Conservation (phyloP, 768 basidiomycete genomes). For the Hebeloma cylindrosporum region DNA sequence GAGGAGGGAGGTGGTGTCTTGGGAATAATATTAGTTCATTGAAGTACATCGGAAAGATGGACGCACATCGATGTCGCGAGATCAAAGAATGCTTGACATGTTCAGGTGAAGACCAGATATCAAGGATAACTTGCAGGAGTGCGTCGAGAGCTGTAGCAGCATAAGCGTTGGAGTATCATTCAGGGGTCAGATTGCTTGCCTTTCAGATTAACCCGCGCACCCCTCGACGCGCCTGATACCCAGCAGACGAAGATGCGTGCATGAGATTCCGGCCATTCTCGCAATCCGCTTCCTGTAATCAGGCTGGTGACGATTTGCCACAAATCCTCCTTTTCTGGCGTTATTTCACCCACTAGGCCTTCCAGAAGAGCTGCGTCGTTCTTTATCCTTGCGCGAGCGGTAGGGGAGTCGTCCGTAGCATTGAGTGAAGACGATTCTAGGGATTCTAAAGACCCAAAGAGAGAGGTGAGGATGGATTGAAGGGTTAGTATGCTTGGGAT, state of each 20-base stretch:
- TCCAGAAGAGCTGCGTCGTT: conserved; percentile 55
- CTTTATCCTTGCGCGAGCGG: conserved; percentile 42
- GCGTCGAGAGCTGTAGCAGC: conserved; percentile 40
- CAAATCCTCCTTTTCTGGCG: conserved; percentile 43
- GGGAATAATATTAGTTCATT: neutral
- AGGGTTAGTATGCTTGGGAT: conserved; percentile 53
- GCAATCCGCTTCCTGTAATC: conserved; percentile 45
- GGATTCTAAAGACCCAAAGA: conserved; percentile 48
- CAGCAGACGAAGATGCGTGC: conserved; percentile 71
- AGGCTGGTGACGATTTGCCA: conserved; percentile 52
- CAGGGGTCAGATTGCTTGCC: conserved; percentile 22
- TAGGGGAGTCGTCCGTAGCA: conserved; percentile 28
- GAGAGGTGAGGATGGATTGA: conserved; percentile 58
- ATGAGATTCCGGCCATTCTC: conserved; percentile 58
- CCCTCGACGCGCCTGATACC: conserved; percentile 46
- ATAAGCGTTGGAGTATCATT: neutral
- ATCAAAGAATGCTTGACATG: conserved; percentile 81
- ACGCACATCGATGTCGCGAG: conserved; percentile 73
- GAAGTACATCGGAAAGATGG: neutral
- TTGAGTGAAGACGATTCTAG: conserved; percentile 21
- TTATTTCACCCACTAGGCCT: conserved; percentile 52
- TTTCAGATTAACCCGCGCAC: conserved; percentile 27
- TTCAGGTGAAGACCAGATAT: conserved; percentile 72
- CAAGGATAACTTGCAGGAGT: conserved; percentile 50
- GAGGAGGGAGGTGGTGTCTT: conserved; percentile 75